Conservation (phyloP, 1,284 basidiomycete species). For the Papiliotrema fonsecae region DNA sequence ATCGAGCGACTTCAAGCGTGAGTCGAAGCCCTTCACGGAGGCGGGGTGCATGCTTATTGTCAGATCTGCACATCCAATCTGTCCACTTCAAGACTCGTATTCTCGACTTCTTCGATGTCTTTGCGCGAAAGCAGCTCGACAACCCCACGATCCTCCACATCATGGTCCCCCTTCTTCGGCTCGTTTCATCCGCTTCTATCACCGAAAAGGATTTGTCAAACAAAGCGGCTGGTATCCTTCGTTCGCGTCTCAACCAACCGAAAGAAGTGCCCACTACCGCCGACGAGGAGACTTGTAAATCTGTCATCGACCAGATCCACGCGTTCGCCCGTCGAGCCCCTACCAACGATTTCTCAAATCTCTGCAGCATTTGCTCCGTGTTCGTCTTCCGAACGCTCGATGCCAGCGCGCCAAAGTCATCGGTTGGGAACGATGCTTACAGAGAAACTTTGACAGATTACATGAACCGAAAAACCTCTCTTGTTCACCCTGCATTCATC, state of each 20-base stretch:
- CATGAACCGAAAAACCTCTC: conserved; percentile 71
- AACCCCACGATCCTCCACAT: conserved; percentile 64
- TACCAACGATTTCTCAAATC: conserved; percentile 61
- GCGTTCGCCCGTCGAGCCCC: conserved; percentile 61
- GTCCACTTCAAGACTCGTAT: conserved; percentile 93
- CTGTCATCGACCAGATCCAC: conserved; percentile 65
- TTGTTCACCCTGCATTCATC: conserved; percentile 70
- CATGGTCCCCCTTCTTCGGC: conserved; percentile 69
- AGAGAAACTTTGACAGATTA: conserved; percentile 70
- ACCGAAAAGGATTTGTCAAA: conserved; percentile 81
- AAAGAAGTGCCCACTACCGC: conserved; percentile 61
- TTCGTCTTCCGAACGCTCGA: conserved; percentile 63
- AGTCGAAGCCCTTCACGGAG: conserved; percentile 8
- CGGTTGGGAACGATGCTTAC: conserved; percentile 56
- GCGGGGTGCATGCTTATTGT: not conserved
- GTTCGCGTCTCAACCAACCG: conserved; percentile 66
- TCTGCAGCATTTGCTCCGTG: conserved; percentile 65
- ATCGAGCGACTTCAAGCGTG: conserved; percentile 48
- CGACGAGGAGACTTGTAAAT: conserved; percentile 39
- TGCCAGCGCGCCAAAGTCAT: conserved; percentile 11
- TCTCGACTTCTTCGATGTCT: conserved; percentile 83
- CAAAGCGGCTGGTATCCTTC: conserved; percentile 75
- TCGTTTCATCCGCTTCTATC: conserved; percentile 60
- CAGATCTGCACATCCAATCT: conserved; percentile 56
- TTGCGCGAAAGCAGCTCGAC: conserved; percentile 67